Evolutionary conservation across 1,284 basidiomycete species (phyloP), one percentile per base, ranked within the genome.

Genomic region (Apiotrichum gamsii): DNA sequence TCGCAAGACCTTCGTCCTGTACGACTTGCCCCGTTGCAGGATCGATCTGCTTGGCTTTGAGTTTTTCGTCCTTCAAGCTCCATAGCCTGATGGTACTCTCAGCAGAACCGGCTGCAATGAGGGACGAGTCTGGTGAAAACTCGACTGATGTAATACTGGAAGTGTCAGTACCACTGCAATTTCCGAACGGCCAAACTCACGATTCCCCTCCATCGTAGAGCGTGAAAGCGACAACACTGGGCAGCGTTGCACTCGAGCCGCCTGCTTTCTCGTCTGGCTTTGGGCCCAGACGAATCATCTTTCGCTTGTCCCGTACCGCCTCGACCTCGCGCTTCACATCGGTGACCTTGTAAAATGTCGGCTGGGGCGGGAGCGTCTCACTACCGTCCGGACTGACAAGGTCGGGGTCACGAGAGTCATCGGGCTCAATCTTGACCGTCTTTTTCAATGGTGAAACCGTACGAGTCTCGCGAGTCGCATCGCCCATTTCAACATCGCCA

Each of bases 1-100:
- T 89, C 1, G 84, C 82, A 20, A 80, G 77, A 2, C 84, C 87
- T 47, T 84, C 84, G 66, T 84, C 88, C 67, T 90, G 86, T 1
- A 54, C 45, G n/a, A 67, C 33, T 1, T 49, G 18, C 19, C 65
- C 61, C 23, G 58, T 56, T 14, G 43, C 24, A 2, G 57, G 58
- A 43, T 70, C 60, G 84, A 75, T 9, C 82, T 86, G 60, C 79
- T 69, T 70, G 18, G 55, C 62, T 45, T 64, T 82, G 41, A 99
- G 73, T 61, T 85, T 87, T 67, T 97, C 90, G 18, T 90, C 90
- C 63, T 93, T 96, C 47, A 97, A 73, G 65, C 82, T 95, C 94
- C 95, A 99, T 49, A 99, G 60, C 46, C 93, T 81, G 51, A 98
- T 85, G 60, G 90, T 94, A 62, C 93, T 96, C 72, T 99, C 94